Conservation (phyloP, 1,284 basidiomycete species). For the Boletus sp. region DNA sequence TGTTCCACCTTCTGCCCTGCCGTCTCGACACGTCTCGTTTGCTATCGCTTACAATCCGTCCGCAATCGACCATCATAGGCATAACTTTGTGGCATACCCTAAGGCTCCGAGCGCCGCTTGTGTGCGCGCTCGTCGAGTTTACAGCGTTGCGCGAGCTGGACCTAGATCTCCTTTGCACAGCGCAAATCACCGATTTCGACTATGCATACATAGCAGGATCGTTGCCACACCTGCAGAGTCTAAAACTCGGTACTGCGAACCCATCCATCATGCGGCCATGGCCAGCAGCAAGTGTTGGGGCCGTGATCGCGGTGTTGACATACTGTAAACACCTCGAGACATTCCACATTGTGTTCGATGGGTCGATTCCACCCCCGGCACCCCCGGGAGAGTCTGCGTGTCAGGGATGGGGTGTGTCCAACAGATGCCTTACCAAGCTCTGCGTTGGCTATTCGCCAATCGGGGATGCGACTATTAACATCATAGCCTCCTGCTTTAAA, state of each 20-base stretch:
- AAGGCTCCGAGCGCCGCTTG: neutral
- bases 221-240: slow-evolving; percentile 3
- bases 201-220: slow-evolving; percentile 7
- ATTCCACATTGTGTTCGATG: slow-evolving; percentile 20
- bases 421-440: slow-evolving; percentile 6
- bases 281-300: slow-evolving; percentile 11
- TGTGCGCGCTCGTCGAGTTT: slow-evolving; percentile 11
- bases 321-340: slow-evolving; percentile 14
- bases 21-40: slow-evolving; percentile 9
- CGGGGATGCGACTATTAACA: neutral
- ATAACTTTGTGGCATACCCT: neutral
- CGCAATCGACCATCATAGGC: neutral
- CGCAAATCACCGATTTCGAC: slow-evolving; percentile 4
- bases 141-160: slow-evolving; percentile 13
- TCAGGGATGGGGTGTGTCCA: slow-evolving; percentile 8
- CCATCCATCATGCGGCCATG: neutral
- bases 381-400: neutral
- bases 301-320: slow-evolving; percentile 13
- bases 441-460: slow-evolving; percentile 18
- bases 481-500: slow-evolving; percentile 7
- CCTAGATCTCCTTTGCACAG: slow-evolving; percentile 10
- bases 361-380: neutral
- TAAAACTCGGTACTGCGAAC: slow-evolving; percentile 20
- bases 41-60: slow-evolving; percentile 5
- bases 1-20: slow-evolving; percentile 7